Evolutionary conservation across 2,329 filamentous ascomycete genomes (phyloP).

Genomic region (Trichophyton mentagrophytes): DNA sequence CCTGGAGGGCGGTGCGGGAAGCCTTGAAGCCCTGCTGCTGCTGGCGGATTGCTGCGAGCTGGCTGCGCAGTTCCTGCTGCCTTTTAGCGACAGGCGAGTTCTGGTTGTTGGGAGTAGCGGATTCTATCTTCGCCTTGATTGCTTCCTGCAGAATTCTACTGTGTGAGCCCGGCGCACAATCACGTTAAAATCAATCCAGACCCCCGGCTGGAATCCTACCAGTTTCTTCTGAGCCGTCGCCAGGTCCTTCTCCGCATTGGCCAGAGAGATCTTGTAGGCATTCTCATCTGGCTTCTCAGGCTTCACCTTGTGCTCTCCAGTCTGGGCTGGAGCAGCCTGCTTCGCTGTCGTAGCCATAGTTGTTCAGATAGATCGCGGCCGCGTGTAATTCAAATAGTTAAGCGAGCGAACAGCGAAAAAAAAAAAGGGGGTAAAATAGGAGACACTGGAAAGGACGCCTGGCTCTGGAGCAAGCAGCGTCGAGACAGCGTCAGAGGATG

Average conservation of each 20-base stretch:
- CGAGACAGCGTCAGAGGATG: not conserved
- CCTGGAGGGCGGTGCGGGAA: constrained; percentile 61
- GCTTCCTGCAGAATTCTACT: constrained; percentile 52
- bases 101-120: constrained; percentile 67
- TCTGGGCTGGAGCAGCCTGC: constrained; percentile 16
- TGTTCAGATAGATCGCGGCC: not conserved
- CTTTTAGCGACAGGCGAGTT: constrained; percentile 69
- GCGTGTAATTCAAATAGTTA: not conserved
- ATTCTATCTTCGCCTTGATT: constrained; percentile 77
- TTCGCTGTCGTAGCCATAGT: not conserved
- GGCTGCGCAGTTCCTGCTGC: constrained; percentile 68
- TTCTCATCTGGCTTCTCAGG: constrained; percentile 82
- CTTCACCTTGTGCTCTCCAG: constrained; percentile 40
- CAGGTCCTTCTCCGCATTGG: constrained; percentile 77
- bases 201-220: constrained; percentile 35
- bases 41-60: constrained; percentile 71
- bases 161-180: not conserved
- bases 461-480: not conserved
- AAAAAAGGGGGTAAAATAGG: not conserved
- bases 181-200: not conserved
- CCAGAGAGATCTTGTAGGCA: constrained; percentile 64
- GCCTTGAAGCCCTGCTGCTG: constrained; percentile 83
- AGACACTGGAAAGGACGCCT: not conserved
- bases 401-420: not conserved
- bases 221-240: constrained; percentile 59